Conservation (phyloP, 192 early-diverging fungal species). For the Coemansia erecta region DNA sequence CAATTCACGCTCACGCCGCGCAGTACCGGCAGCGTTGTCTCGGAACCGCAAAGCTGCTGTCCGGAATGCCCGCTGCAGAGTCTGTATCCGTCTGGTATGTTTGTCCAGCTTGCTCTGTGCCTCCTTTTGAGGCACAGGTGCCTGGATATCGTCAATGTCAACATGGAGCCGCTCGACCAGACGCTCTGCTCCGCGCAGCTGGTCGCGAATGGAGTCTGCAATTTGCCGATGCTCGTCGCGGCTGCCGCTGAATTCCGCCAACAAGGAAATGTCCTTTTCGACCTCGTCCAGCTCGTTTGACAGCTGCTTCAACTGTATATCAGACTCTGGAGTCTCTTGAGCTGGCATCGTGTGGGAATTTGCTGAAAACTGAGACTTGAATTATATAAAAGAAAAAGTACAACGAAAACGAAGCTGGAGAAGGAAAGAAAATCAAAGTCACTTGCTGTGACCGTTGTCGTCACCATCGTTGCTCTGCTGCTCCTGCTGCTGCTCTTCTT, state of each 20-base stretch:
- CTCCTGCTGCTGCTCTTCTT: slow-evolving; percentile 1
- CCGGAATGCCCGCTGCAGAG: slow-evolving; percentile 31
- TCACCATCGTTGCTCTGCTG: background rate
- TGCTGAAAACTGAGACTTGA: background rate
- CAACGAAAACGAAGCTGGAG: slow-evolving; percentile 6
- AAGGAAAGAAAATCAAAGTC: background rate
- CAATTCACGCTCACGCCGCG: slow-evolving; percentile 33
- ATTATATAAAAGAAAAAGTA: slow-evolving; percentile 2
- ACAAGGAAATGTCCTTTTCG: slow-evolving; percentile 24
- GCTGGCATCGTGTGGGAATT: background rate
- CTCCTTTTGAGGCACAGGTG: background rate
- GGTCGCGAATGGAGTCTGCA: slow-evolving; percentile 43
- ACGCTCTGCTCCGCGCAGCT: slow-evolving; percentile 41
- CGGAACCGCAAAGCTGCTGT: slow-evolving; percentile 32
- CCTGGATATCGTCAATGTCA: background rate
- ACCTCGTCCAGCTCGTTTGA: slow-evolving; percentile 27
- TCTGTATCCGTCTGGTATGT: slow-evolving; percentile 1
- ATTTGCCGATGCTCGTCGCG: slow-evolving; percentile 37
- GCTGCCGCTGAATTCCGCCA: slow-evolving; percentile 31
- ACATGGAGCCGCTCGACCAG: slow-evolving; percentile 18
- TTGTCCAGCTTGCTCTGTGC: background rate
- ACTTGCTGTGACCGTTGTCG: background rate
- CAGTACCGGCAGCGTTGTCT: slow-evolving; percentile 13
- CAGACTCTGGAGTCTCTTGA: background rate
- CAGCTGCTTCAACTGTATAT: slow-evolving; percentile 18